These are phyloP conservation scores for Sclerotiophoma versabilis DNA, from an alignment of 2,329 filamentous ascomycete genomes.

Conservation along the genomic window DNA sequence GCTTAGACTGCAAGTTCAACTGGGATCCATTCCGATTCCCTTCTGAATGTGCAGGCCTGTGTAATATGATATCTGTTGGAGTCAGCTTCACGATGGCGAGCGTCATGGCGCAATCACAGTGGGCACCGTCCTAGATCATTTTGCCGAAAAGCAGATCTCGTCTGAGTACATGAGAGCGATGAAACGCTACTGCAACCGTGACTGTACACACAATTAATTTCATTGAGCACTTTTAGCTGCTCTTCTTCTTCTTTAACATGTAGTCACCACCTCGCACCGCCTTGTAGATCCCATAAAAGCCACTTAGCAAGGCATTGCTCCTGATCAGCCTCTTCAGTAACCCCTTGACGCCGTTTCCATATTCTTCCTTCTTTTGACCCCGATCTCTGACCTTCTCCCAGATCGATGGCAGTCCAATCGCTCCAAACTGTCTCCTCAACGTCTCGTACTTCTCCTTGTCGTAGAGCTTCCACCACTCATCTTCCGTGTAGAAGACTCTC, in stretches of 20 bases:
- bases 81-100: too few relatives aligned
- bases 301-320: constrained; percentile 43
- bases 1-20: too few relatives aligned
- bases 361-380: constrained; percentile 32
- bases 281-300: constrained; percentile 50
- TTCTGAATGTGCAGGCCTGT: too few relatives aligned
- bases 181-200: too few relatives aligned
- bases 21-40: too few relatives aligned
- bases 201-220: background rate
- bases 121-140: too few relatives aligned
- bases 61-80: too few relatives aligned
- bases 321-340: constrained; percentile 32
- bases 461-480: constrained; percentile 73
- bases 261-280: constrained; percentile 44
- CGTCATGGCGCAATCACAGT: too few relatives aligned
- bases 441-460: constrained; percentile 66
- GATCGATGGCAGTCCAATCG: constrained; percentile 68
- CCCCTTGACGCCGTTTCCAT: constrained; percentile 30
- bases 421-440: constrained; percentile 69
- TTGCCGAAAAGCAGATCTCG: too few relatives aligned
- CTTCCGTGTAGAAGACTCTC: constrained; percentile 80
- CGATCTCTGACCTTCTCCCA: constrained; percentile 69
- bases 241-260: constrained; percentile 38
- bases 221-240: background rate
- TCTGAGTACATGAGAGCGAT: too few relatives aligned